Percentiles rank a stretch among this genome's conserved stretches.
Evolutionary conservation across 371 early-diverging fungal species (phyloP).

Genomic region (Saksenaea oblongispora): DNA sequence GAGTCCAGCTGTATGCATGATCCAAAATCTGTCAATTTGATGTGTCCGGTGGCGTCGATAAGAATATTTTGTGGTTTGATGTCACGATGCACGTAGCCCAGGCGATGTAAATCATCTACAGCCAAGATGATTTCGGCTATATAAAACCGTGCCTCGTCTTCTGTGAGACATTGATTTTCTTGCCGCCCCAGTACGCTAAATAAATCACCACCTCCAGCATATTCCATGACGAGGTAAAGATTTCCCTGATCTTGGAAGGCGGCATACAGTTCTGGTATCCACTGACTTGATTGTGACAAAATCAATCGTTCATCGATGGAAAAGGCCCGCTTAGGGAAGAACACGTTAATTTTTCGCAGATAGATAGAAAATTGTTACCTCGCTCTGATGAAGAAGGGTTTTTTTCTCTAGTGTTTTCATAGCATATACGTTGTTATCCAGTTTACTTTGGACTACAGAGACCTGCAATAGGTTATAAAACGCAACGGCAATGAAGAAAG

Average conservation of each 20-base stretch:
- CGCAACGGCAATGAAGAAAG: neutral
- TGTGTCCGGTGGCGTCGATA: conserved; percentile 73
- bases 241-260: conserved; percentile 91
- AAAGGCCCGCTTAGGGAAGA: conserved; percentile 65
- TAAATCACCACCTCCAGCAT: conserved; percentile 93
- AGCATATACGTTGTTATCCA: conserved; percentile 82
- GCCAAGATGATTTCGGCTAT: conserved; percentile 94
- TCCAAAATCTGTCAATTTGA: conserved; percentile 94
- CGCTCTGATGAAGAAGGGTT: conserved; percentile 79
- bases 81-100: conserved; percentile 95
- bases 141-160: conserved; percentile 93
- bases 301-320: conserved; percentile 92
- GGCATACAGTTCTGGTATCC: conserved; percentile 83
- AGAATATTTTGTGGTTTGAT: conserved; percentile 85
- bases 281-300: conserved; percentile 69
- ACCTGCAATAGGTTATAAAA: neutral
- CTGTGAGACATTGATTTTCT: conserved; percentile 68
- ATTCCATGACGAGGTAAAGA: conserved; percentile 97
- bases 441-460: conserved; percentile 19
- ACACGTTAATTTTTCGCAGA: neutral
- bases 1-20: conserved; percentile 52
- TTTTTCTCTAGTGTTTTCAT: conserved; percentile 95
- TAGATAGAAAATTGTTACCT: conserved; percentile 51
- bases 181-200: conserved; percentile 90
- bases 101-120: conserved; percentile 86